Evolutionary conservation across 495 filamentous ascomycete species (phyloP).

Genomic region (Glonium stellatum): DNA sequence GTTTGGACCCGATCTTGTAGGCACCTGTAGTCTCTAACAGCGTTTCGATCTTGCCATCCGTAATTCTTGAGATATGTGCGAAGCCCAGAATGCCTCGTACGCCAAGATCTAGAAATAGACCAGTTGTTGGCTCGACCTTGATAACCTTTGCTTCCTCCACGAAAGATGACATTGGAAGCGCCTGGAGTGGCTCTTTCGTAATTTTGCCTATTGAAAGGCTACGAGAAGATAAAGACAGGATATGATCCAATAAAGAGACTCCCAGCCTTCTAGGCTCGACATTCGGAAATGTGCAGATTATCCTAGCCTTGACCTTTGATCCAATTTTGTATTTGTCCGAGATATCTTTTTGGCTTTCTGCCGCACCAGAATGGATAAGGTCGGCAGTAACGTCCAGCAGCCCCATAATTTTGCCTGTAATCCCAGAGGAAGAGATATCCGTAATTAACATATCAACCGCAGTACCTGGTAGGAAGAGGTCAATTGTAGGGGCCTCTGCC

Average conservation of each 20-base stretch:
- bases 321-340: conserved; percentile 69
- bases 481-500: conserved; percentile 71
- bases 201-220: conserved; percentile 27
- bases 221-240: conserved; percentile 54
- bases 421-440: conserved; percentile 53
- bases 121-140: conserved; percentile 67
- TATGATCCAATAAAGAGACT: conserved; percentile 77
- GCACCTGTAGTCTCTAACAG: conserved; percentile 67
- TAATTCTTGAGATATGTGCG: conserved; percentile 85
- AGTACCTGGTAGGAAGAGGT: conserved; percentile 83
- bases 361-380: conserved; percentile 72
- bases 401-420: conserved; percentile 86
- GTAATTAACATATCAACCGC: conserved; percentile 79
- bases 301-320: conserved; percentile 74
- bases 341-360: conserved; percentile 57
- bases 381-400: conserved; percentile 84
- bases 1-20: conserved; percentile 67
- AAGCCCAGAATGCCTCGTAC: conserved; percentile 69
- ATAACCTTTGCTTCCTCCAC: conserved; percentile 68
- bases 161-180: conserved; percentile 65
- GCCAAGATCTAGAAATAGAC: conserved; percentile 76
- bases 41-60: conserved; percentile 77
- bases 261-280: conserved; percentile 75
- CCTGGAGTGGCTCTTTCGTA: conserved; percentile 44
- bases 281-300: conserved; percentile 76